phyloP scores from a whole-genome alignment of 805 yeast genomes.

The Crinitomyces ghanaensis region DNA sequence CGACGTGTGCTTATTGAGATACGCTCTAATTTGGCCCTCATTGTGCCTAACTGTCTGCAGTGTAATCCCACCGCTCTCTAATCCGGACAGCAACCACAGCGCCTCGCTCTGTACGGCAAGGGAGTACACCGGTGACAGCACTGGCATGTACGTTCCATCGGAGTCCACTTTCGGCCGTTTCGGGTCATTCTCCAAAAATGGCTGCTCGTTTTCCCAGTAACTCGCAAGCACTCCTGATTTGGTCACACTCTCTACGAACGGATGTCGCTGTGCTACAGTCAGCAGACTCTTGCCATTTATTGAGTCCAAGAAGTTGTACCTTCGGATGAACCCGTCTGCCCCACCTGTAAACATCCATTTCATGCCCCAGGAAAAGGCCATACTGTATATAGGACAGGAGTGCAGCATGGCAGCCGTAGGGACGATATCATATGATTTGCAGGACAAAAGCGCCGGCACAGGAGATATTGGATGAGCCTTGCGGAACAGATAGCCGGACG shows the following conservation, averaged over 20 bases:
- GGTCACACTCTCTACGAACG: constrained; percentile 71
- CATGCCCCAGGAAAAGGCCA: constrained; percentile 69
- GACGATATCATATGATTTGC: constrained; percentile 53
- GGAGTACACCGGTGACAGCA: constrained; percentile 75
- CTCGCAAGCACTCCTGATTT: constrained; percentile 74
- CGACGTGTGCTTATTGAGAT: constrained; percentile 57
- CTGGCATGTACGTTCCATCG: constrained; percentile 27
- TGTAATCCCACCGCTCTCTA: constrained; percentile 69
- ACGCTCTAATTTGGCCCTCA: constrained; percentile 74
- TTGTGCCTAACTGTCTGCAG: constrained; percentile 70
- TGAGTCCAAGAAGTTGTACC: constrained; percentile 75
- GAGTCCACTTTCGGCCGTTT: constrained; percentile 25
- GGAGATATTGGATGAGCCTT: constrained; percentile 19
- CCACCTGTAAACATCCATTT: constrained; percentile 91
- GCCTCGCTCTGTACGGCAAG: constrained; percentile 76
- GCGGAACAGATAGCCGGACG: too few relatives aligned
- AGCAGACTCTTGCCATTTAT: constrained; percentile 78
- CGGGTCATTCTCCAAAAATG: constrained; percentile 40
- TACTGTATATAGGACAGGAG: constrained; percentile 61
- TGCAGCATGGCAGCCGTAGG: constrained; percentile 88
- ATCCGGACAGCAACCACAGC: constrained; percentile 74
- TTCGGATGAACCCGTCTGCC: constrained; percentile 86
- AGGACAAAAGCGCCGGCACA: constrained; percentile 35
- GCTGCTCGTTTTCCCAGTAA: constrained; percentile 96
- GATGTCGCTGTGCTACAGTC: constrained; percentile 85